Base-by-base conservation (phyloP, 78 protist genomes). In the Creolimax fragrantissima region DNA sequence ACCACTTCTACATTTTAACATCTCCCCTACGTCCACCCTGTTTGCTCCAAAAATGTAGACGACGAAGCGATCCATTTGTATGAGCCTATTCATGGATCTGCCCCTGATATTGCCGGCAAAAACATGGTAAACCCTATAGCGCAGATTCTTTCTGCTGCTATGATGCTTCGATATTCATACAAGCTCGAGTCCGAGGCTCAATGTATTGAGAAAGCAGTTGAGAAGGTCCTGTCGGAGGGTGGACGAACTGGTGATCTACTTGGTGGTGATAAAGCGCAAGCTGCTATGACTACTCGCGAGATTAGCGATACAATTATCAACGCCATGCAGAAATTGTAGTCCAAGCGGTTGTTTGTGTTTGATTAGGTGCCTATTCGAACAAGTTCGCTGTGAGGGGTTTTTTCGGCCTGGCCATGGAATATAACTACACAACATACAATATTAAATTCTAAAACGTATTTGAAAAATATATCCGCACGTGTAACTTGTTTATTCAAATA, bases 71-170 rank as follows among this genome's bases (percentile, higher is more conserved):
- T 3, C 4, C 74, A 24, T 36, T 3, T 92, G 90, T 92, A 43
- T 88, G 94, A 92, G 91, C 81, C 94, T 67, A 88, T 88, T 41
- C 94, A 92, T 88, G 94, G 94, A n/a, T 5, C 74, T 2, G 94
- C 94, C 41, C 94, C 94, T 39, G 91, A 85, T 67, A 92, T 92
- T 3, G 94, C 94, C 5, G 94, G 94, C 6, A 3, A 35, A 36
- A 2, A 3, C 45, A 85, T 92, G 36, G 94, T 90, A 36, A 92
- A 92, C 88, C 94, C 94, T 5, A 37, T n/a, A n/a, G 90, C 88
- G 2, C 32, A 5, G 88, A 47, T 92, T 74, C 44, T 66, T 43
- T 5, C 81, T n/a, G 90, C 91, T 6, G 91, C 74, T 39, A 92
- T 92, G 94, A 17, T 92, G 39, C 47, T 92, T 6, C 2, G 88